Percentiles rank a stretch among this genome's conserved stretches.
Evolutionary conservation across 805 yeast genomes (phyloP).

Genomic region (Saturnispora silvae): DNA sequence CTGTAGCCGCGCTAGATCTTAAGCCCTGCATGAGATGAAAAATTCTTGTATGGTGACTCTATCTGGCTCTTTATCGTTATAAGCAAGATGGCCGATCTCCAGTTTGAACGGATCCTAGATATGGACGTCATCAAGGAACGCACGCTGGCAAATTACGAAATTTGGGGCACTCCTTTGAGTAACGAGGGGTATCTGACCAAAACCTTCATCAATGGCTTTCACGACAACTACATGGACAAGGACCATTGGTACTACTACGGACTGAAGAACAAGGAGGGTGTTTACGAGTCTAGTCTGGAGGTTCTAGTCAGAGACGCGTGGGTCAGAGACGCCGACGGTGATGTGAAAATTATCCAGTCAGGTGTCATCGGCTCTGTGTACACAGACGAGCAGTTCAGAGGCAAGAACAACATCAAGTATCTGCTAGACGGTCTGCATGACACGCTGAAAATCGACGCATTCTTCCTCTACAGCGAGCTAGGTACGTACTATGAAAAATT

Average conservation of each 20-base stretch:
- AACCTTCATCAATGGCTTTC: slow-evolving; percentile 14
- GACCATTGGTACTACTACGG: slow-evolving; percentile 17
- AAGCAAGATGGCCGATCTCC: not conserved
- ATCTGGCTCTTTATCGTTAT: not conserved
- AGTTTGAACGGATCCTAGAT: slow-evolving; percentile 16
- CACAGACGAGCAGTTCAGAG: slow-evolving; percentile 37
- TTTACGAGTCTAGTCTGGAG: slow-evolving; percentile 18
- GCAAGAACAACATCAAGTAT: slow-evolving; percentile 42
- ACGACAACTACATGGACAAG: slow-evolving; percentile 18
- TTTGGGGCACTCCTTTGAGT: slow-evolving; percentile 21
- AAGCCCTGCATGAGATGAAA: too few relatives aligned
- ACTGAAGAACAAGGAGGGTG: slow-evolving; percentile 15
- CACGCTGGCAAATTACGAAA: slow-evolving; percentile 15
- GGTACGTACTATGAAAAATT: slow-evolving; percentile 55
- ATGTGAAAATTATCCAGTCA: slow-evolving; percentile 8
- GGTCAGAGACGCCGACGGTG: slow-evolving; percentile 4
- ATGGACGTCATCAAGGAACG: slow-evolving; percentile 14
- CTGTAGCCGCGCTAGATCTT: too few relatives aligned
- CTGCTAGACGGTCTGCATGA: slow-evolving; percentile 34
- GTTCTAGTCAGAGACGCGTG: slow-evolving; percentile 19
- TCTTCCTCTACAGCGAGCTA: slow-evolving; percentile 60
- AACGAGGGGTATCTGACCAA: slow-evolving; percentile 18
- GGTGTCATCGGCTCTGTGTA: slow-evolving; percentile 50
- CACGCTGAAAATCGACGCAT: slow-evolving; percentile 23
- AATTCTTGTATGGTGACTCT: too few relatives aligned